Evolutionary conservation across 352 stramenopile species (phyloP).

Genomic region (Pythium apleroticum): DNA sequence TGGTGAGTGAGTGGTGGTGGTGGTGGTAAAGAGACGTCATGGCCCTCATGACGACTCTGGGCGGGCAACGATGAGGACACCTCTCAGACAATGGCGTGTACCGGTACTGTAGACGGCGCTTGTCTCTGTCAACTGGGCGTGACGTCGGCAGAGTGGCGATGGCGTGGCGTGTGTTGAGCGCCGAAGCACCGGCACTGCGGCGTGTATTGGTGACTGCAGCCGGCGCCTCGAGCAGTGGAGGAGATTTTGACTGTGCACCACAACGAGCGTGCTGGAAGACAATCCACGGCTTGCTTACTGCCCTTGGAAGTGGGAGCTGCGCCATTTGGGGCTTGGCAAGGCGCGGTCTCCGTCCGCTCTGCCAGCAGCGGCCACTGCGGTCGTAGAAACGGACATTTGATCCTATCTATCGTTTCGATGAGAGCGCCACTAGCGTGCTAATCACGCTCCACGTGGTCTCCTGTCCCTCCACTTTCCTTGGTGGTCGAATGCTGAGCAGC

Average conservation of each 20-base stretch:
- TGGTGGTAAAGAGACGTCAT: too few relatives aligned
- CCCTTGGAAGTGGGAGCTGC: too few relatives aligned
- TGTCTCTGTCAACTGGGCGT: background rate
- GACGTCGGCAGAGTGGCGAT: background rate
- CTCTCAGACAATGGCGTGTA: background rate
- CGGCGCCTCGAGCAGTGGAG: too few relatives aligned
- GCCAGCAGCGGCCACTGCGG: too few relatives aligned
- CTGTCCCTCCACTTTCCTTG: background rate
- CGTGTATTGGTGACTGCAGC: background rate
- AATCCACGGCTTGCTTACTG: too few relatives aligned
- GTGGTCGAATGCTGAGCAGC: conserved; percentile 1
- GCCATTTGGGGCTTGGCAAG: too few relatives aligned
- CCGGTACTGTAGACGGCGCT: background rate
- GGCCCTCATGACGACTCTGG: background rate
- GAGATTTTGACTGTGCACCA: too few relatives aligned
- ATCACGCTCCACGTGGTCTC: background rate
- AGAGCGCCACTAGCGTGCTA: too few relatives aligned
- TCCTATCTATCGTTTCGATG: background rate
- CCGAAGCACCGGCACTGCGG: background rate
- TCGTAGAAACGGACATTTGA: background rate
- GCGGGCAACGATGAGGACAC: background rate
- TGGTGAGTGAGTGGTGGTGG: background rate
- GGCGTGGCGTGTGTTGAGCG: background rate
- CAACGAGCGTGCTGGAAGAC: too few relatives aligned
- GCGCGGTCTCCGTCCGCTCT: too few relatives aligned